phyloP scores from a whole-genome alignment of 768 basidiomycete genomes.

The Glaciozyma antarctica region DNA sequence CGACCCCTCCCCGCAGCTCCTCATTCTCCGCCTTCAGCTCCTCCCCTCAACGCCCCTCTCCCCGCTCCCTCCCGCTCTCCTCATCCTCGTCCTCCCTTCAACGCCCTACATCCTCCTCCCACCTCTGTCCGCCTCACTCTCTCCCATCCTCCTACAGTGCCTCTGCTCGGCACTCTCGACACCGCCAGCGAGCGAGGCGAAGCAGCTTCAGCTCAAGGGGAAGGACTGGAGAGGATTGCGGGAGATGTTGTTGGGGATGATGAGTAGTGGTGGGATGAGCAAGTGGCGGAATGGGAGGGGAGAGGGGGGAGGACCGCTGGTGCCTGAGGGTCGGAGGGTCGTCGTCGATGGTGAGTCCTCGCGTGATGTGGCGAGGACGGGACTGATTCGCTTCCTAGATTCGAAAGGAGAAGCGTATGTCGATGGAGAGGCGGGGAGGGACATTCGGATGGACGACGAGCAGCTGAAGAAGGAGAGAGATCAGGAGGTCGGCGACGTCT shows the following conservation, averaged over 20 bases:
- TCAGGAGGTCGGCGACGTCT: constrained; percentile 2
- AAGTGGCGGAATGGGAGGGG: background rate
- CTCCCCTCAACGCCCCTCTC: background rate
- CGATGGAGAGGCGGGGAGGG: background rate
- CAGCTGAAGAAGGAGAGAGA: constrained; percentile 9
- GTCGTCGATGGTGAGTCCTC: constrained; percentile 34
- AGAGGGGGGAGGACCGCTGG: constrained; percentile 15
- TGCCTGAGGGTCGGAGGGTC: constrained; percentile 33
- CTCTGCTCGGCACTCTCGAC: background rate
- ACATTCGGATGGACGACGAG: background rate
- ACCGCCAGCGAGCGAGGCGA: background rate
- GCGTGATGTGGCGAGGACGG: too few relatives aligned
- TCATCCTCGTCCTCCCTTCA: constrained; percentile 11
- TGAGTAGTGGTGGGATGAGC: constrained; percentile 32
- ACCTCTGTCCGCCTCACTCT: constrained; percentile 2
- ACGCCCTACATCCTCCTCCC: constrained; percentile 20
- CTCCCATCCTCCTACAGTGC: constrained; percentile 2
- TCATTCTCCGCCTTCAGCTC: constrained; percentile 12
- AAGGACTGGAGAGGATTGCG: constrained; percentile 2
- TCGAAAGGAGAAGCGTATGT: background rate
- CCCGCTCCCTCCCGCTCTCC: background rate
- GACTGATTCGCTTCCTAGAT: background rate
- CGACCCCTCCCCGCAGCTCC: background rate
- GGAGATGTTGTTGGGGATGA: constrained; percentile 10
- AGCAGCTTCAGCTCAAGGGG: background rate